A percentile compares a stretch with the other conserved stretches of the same genome.
Evolutionary conservation across 2,329 filamentous ascomycete genomes (phyloP).

Genomic region (Colletotrichum nymphaeae): DNA sequence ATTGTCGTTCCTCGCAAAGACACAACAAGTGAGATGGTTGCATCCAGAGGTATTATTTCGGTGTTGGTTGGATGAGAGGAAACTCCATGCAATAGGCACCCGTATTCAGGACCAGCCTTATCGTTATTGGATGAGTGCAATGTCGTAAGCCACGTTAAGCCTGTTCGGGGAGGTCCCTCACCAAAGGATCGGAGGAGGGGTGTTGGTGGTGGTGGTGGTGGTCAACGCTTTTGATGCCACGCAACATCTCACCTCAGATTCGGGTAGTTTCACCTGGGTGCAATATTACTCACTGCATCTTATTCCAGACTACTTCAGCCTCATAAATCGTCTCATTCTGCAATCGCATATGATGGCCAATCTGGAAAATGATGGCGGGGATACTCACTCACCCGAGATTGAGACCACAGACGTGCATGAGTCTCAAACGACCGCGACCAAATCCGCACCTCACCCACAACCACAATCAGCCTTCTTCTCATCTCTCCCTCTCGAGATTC

Average conservation of each 20-base stretch:
- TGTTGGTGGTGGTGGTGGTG: neutral
- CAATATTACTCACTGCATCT: neutral
- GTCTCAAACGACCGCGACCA: neutral
- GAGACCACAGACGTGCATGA: neutral
- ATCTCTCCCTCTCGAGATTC: constrained; percentile 24
- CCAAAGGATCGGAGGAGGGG: neutral
- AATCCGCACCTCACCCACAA: neutral
- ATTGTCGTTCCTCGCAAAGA: neutral
- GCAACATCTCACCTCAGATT: neutral
- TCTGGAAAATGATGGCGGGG: neutral
- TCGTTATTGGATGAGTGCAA: constrained; percentile 5
- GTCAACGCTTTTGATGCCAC: neutral
- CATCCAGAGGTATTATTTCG: too few relatives aligned
- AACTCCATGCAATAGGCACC: neutral
- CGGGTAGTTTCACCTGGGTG: neutral
- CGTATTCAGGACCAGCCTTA: neutral
- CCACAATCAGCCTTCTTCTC: constrained; percentile 25
- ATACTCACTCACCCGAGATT: neutral
- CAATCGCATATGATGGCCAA: neutral
- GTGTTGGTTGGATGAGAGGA: neutral
- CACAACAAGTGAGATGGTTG: neutral
- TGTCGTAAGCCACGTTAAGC: constrained; percentile 26
- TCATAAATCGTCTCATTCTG: neutral
- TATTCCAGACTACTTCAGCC: too few relatives aligned
- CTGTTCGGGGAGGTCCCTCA: constrained; percentile 11